Base-by-base conservation (phyloP, 805 yeast genomes). In the Candida alai region DNA sequence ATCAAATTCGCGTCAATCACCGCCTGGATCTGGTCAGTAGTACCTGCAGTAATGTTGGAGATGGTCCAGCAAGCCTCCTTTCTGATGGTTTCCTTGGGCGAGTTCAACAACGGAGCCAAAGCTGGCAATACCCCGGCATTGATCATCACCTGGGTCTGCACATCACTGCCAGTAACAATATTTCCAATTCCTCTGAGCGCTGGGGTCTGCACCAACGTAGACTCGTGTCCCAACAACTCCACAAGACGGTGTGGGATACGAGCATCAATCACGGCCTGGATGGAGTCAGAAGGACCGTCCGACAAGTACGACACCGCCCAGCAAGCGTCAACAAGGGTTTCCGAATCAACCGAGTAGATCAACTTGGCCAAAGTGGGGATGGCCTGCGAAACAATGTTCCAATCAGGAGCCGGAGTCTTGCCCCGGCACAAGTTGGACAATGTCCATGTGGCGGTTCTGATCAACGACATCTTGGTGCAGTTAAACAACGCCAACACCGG, bases 41-140 rank as follows among this genome's bases (percentile, higher is more conserved):
- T 93, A 52, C 98, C 98, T 15, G 98, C 98, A 22, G 98, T 93
- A 56, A 93, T 89, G 65, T 93, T 93, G 39, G 97, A 89, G 44
- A 93, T 81, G 24, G 98, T 90, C 98, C 98, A 93, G 69, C 98
- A 88, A 4, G 97, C 95, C 69, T 93, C 98, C 61, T 93, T 93
- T 56, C 93, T 80, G 48, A 93, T 83, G 12, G 93, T 78, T 60
- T 93, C 98, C 70, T 89, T 88, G 40, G 86, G 78, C 20, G 95
- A 84, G 43, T 76, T 70, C 51, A 93, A 73, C 45, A 93, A 72
- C 30, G 84, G 85, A 34, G 81, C 79, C 43, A 93, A 70, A 14
- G 95, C 95, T 22, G 84, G 79, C 51, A 93, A 71, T 10, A 90
- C 96, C 42, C 97, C 96, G 23, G 88, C 78, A 60, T 93, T 90